Base-by-base conservation (phyloP, 805 yeast species). In the Barnettozyma wickerhamii region DNA sequence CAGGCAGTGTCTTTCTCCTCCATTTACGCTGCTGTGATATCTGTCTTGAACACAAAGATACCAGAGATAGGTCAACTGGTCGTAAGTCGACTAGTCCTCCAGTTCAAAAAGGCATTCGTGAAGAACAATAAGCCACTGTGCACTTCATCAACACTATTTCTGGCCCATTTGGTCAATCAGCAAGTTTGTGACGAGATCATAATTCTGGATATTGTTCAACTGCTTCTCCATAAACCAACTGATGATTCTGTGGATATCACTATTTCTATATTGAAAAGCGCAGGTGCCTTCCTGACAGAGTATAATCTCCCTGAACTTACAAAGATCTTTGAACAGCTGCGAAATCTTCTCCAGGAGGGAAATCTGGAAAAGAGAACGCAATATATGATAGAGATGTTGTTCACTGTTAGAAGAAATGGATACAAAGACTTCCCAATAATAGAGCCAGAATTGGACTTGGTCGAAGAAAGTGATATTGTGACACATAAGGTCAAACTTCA, bases 41-140 rank as follows among this genome's bases (percentile, higher is more conserved):
- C 81, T 2, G 69, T 81, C 1, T 38, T 88, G 10, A 83, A 84
- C 58, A 72, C 84, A 5, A 76, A 81, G 48, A 57, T 85, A 4
- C 93, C 95, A 0, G 74, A 74, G 27, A 62, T 86, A 14, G 95
- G 95, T 2, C 72, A 72, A 41, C 56, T 81, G 5, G 47, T 84
- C 24, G 56, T 71, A 0, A 53, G 69, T 7, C 66, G 93, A 45
- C 59, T 81, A 20, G 64, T 83, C 1, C 51, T 79, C 4, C 79
- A 71, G 42, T 85, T 86, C 60, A 71, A 80, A 33, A 68, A 70
- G 46, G 71, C 72, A 1, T 81, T 66, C 58, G 64, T 67, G 49
- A 54, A 65, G 18, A 69, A 73, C 42, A 72, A 79, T 50, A 71
- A 69, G 43, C 46, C 53, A 0, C 47, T 57, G 5, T 74, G 82